Evolutionary conservation across 257 asterid genomes (phyloP).

Genomic region (Capsicum pubescens): DNA sequence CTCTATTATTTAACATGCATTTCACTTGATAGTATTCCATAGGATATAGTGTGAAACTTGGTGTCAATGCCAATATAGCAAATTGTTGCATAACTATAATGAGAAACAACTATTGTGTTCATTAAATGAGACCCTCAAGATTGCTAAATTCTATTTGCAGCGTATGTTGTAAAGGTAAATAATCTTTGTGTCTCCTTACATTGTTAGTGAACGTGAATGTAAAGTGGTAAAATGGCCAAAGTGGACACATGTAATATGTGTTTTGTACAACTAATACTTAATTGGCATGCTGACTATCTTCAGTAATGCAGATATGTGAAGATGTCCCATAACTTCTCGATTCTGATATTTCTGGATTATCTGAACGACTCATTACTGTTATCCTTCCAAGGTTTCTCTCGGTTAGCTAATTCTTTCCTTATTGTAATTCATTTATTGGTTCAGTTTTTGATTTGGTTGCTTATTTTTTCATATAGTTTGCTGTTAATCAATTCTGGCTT

Average conservation of each 20-base stretch:
- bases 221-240: neutral
- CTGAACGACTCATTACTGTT: too few species aligned
- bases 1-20: conserved; percentile 1
- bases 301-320: too few species aligned
- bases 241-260: neutral
- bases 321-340: too few species aligned
- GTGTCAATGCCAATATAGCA: neutral
- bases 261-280: neutral
- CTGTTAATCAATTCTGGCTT: neutral
- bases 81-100: conserved; percentile 18
- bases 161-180: neutral
- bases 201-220: neutral
- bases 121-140: conserved; percentile 11
- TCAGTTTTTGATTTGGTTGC: too few species aligned
- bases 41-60: neutral
- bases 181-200: neutral
- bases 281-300: neutral
- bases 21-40: conserved; percentile 23
- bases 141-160: neutral
- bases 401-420: too few species aligned
- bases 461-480: too few species aligned
- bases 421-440: too few species aligned
- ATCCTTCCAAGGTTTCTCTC: too few species aligned
- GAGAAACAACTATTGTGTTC: neutral
- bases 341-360: too few species aligned